Percentiles rank a stretch among this genome's conserved stretches.
phyloP scores from a whole-genome alignment of 75 land plant species.

The Larix kaempferi region DNA sequence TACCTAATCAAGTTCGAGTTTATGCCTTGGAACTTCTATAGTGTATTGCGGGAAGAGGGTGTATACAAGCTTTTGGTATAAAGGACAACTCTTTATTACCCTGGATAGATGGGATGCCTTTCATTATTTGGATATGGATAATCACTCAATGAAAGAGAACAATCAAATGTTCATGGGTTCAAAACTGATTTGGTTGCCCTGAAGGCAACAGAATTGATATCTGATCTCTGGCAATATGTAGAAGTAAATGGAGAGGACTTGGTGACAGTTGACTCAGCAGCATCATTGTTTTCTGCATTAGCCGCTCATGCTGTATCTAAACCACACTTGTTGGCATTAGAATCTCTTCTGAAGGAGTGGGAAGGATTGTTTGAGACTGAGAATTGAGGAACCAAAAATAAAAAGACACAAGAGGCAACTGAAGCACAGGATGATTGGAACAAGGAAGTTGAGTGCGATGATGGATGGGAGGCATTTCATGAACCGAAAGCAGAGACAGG shows the following conservation, averaged over 20 bases:
- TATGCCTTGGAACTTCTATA: conserved; percentile 67
- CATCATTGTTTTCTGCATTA: conserved; percentile 52
- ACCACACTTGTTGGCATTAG: conserved; percentile 37
- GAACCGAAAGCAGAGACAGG: conserved; percentile 33
- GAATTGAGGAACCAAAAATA: not conserved
- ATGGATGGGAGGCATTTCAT: conserved; percentile 86
- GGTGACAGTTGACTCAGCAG: conserved; percentile 50
- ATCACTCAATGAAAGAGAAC: conserved; percentile 4
- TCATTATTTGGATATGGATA: conserved; percentile 3
- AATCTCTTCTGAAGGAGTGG: conserved; percentile 77
- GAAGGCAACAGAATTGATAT: conserved; percentile 64
- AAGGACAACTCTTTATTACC: conserved; percentile 17
- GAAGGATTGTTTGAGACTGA: conserved; percentile 54
- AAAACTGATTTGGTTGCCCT: conserved; percentile 66
- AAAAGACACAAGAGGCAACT: conserved; percentile 10
- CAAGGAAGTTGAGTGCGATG: conserved; percentile 67
- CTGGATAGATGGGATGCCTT: conserved; percentile 63
- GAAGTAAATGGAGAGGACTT: conserved; percentile 69
- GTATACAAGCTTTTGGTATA: conserved; percentile 18
- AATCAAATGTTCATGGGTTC: conserved; percentile 24
- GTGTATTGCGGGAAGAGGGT: conserved; percentile 35
- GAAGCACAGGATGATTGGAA: conserved; percentile 36
- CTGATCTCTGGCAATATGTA: conserved; percentile 40
- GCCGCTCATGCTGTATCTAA: conserved; percentile 31
- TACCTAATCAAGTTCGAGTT: conserved; percentile 50